phyloP scores from a whole-genome alignment of 768 basidiomycete genomes.

The Trametes gibbosa region DNA sequence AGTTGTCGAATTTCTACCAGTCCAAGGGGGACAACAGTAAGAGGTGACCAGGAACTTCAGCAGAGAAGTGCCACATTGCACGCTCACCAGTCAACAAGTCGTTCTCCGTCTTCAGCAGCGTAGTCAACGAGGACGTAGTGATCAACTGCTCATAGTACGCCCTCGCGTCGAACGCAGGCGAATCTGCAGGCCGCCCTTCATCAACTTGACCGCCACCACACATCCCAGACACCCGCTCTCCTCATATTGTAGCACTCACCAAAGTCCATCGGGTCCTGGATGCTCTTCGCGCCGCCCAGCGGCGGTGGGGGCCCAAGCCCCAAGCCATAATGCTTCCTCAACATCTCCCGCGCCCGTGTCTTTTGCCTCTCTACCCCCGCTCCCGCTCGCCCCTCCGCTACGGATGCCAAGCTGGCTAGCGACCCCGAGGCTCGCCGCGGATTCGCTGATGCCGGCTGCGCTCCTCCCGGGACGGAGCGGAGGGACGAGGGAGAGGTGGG shows the following conservation, averaged over 20 bases:
- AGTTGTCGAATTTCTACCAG: conserved; percentile 77
- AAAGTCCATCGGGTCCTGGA: conserved; percentile 77
- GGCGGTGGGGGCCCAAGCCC: conserved; percentile 72
- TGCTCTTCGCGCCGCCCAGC: conserved; percentile 43
- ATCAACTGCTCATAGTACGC: conserved; percentile 85
- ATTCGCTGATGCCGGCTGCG: not conserved
- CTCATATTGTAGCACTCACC: conserved; percentile 42
- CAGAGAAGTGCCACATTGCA: not conserved
- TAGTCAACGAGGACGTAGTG: conserved; percentile 71
- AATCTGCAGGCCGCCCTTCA: conserved; percentile 49
- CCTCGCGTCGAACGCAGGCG: conserved; percentile 77
- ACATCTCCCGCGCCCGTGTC: conserved; percentile 63
- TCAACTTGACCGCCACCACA: not conserved
- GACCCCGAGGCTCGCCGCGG: not conserved
- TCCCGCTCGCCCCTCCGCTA: not conserved
- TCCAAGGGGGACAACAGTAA: not conserved
- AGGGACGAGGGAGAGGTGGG: conserved; percentile 35
- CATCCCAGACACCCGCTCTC: not conserved
- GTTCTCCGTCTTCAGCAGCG: conserved; percentile 76
- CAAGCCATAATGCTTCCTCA: conserved; percentile 86
- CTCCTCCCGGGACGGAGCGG: conserved; percentile 13
- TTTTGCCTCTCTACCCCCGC: conserved; percentile 17
- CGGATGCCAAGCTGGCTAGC: not conserved
- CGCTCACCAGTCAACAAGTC: conserved; percentile 67
- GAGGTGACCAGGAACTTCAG: not conserved